These are phyloP conservation scores for Picea sitchensis DNA, from an alignment of 75 land plant species.

Conservation along the genomic window DNA sequence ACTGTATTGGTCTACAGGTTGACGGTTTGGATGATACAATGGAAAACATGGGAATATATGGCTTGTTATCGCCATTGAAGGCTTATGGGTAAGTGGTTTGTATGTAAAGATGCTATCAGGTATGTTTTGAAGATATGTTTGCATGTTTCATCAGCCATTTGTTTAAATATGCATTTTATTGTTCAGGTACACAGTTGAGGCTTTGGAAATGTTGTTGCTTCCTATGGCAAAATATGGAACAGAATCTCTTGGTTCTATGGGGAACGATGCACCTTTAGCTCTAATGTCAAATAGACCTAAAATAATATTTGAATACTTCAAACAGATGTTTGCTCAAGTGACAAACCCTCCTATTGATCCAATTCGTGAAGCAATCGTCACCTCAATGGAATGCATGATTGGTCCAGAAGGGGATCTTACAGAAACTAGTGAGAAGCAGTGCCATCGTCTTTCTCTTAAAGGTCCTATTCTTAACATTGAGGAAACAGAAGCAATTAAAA, in stretches of 20 bases:
- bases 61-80: constrained; percentile 81
- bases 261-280: constrained; percentile 97
- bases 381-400: constrained; percentile 98
- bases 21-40: constrained; percentile 60
- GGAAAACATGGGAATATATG: constrained; percentile 89
- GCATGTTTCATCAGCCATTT: background rate
- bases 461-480: constrained; percentile 82
- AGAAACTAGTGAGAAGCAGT: constrained; percentile 91
- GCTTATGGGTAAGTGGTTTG: constrained; percentile 79
- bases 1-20: constrained; percentile 29
- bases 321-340: constrained; percentile 99
- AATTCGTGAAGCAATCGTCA: constrained; percentile 94
- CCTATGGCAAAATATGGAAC: constrained; percentile 98
- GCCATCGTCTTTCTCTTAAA: constrained; percentile 83
- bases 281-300: constrained; percentile 93
- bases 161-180: background rate
- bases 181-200: constrained; percentile 86
- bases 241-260: constrained; percentile 99
- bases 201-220: constrained; percentile 90
- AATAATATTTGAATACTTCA: constrained; percentile 92
- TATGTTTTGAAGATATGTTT: background rate
- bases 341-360: constrained; percentile 99
- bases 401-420: constrained; percentile 99
- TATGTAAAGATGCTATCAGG: background rate
- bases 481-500: constrained; percentile 94